Percentiles rank a stretch among this genome's conserved stretches.
These are phyloP conservation scores for Geopyxis carbonaria DNA, from an alignment of 495 filamentous ascomycete genomes.

Conservation along the genomic window DNA sequence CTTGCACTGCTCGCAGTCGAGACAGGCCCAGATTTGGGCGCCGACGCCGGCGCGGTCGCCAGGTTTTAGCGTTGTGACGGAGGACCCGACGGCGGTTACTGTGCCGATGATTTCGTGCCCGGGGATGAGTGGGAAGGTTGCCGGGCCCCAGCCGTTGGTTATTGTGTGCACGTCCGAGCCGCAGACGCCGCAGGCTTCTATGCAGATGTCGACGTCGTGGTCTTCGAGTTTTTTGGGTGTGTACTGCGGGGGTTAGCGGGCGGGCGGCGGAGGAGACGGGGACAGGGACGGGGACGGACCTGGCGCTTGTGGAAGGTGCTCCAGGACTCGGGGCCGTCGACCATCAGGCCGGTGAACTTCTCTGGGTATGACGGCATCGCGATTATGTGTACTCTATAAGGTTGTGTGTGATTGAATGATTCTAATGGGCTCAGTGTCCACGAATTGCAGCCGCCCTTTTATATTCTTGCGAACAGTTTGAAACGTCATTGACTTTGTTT, in stretches of 20 bases:
- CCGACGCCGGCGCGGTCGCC: slow-evolving; percentile 69
- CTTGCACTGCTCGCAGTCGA: slow-evolving; percentile 51
- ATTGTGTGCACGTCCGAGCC: slow-evolving; percentile 65
- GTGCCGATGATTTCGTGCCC: slow-evolving; percentile 62
- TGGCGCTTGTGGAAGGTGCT: slow-evolving; percentile 19
- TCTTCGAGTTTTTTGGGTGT: slow-evolving; percentile 63
- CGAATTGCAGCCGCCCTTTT: no score
- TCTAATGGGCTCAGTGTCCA: no score
- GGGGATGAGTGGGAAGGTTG: slow-evolving; percentile 48
- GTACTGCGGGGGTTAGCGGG: background rate
- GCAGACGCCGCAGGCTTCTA: slow-evolving; percentile 62
- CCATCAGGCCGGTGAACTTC: slow-evolving; percentile 57
- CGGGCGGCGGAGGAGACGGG: background rate
- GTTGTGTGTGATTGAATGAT: no score
- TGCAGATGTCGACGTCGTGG: slow-evolving; percentile 55
- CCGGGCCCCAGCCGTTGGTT: slow-evolving; percentile 59
- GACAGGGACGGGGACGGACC: background rate
- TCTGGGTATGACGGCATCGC: no score
- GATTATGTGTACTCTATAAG: no score
- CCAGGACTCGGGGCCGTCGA: slow-evolving; percentile 42
- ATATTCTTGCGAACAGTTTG: no score
- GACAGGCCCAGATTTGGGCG: slow-evolving; percentile 56
- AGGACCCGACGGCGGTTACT: slow-evolving; percentile 51
- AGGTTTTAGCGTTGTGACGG: slow-evolving; percentile 48
- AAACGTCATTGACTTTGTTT: background rate